These are phyloP conservation scores for Diospyros kaki DNA, from an alignment of 148 eudicot genomes.

Conservation along the genomic window DNA sequence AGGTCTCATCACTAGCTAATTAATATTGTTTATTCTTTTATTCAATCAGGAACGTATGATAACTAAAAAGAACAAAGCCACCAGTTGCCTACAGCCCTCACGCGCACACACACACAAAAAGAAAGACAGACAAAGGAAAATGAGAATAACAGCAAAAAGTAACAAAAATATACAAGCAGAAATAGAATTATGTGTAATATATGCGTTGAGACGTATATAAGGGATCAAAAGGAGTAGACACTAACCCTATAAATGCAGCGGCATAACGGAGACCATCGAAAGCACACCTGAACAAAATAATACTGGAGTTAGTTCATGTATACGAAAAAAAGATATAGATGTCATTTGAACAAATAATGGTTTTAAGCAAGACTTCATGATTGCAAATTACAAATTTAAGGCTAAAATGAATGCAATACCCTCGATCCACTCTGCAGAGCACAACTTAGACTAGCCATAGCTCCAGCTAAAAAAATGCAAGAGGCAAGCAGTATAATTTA, in stretches of 20 bases:
- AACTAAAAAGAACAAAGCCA: too few species aligned
- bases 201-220: background rate
- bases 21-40: too few species aligned
- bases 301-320: background rate
- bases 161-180: background rate
- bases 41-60: too few species aligned
- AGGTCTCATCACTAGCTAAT: too few species aligned
- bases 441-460: slow-evolving; percentile 1
- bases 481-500: slow-evolving; percentile 22
- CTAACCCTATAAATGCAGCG: slow-evolving; percentile 96
- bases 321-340: background rate
- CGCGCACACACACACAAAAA: too few species aligned
- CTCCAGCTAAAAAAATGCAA: background rate
- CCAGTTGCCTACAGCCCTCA: too few species aligned
- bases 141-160: background rate
- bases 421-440: slow-evolving; percentile 4
- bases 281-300: slow-evolving; percentile 66
- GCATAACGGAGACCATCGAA: slow-evolving; percentile 96
- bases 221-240: background rate
- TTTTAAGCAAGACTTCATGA: background rate
- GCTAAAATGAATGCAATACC: background rate
- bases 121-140: too few species aligned
- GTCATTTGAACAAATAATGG: slow-evolving; percentile 1
- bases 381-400: background rate
- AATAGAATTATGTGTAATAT: background rate